A percentile compares a stretch with the other conserved stretches of the same genome.
phyloP scores from a whole-genome alignment of 192 early-diverging fungal species.

The Coemansia sp. region DNA sequence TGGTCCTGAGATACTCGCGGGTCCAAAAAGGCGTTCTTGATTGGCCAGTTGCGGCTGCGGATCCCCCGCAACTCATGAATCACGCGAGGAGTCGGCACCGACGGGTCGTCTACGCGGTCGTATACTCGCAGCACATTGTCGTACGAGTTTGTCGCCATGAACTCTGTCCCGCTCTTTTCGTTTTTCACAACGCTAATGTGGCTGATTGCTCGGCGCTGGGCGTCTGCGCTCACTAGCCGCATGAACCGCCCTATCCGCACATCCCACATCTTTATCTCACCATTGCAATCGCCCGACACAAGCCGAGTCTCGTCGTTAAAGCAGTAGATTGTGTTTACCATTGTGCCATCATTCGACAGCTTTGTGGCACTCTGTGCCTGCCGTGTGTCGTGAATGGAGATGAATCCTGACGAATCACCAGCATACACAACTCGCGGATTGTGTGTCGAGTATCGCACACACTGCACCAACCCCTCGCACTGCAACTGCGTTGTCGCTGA shows the following conservation, averaged over 20 bases:
- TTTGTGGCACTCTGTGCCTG: slow-evolving; percentile 18
- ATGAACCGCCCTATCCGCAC: slow-evolving; percentile 65
- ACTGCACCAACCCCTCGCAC: slow-evolving; percentile 49
- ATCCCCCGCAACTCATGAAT: slow-evolving; percentile 85
- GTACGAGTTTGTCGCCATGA: slow-evolving; percentile 89
- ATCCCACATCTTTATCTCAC: slow-evolving; percentile 89
- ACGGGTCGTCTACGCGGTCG: slow-evolving; percentile 81
- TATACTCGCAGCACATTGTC: slow-evolving; percentile 94
- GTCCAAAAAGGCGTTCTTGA: slow-evolving; percentile 80
- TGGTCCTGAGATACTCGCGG: slow-evolving; percentile 43
- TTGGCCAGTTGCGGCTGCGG: slow-evolving; percentile 95
- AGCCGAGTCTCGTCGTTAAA: slow-evolving; percentile 52
- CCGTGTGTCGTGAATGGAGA: slow-evolving; percentile 43
- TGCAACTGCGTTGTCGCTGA: slow-evolving; percentile 11
- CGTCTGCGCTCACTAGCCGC: slow-evolving; percentile 35
- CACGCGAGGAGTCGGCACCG: slow-evolving; percentile 63
- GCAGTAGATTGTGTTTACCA: slow-evolving; percentile 53
- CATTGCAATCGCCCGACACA: slow-evolving; percentile 50
- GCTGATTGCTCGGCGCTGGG: slow-evolving; percentile 40
- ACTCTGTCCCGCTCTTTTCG: slow-evolving; percentile 61
- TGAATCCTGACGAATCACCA: slow-evolving; percentile 79
- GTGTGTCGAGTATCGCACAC: slow-evolving; percentile 51
- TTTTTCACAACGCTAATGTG: slow-evolving; percentile 48
- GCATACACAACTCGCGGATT: slow-evolving; percentile 61
- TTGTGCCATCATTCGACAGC: slow-evolving; percentile 43